phyloP scores from a whole-genome alignment of 768 basidiomycete species.

The Rhodotorula paludigena region DNA sequence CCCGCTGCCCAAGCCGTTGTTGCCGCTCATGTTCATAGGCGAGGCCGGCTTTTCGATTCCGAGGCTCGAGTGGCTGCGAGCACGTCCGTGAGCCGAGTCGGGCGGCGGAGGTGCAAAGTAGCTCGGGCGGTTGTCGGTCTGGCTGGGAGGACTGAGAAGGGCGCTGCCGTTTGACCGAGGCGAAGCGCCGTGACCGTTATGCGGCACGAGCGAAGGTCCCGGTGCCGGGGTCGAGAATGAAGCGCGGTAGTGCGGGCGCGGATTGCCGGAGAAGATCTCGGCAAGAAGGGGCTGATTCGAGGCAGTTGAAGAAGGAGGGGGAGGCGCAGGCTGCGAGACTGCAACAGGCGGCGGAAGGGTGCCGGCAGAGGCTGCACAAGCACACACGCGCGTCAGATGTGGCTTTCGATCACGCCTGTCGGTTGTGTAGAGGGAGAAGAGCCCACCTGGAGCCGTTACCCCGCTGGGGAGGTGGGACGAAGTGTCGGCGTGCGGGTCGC shows the following conservation, averaged over 20 bases:
- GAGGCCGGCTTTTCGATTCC: conserved; percentile 2
- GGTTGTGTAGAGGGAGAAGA: background rate
- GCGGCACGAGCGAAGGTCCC: background rate
- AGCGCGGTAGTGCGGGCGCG: conserved; percentile 33
- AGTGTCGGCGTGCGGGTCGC: background rate
- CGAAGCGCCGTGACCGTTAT: background rate
- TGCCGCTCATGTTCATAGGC: background rate
- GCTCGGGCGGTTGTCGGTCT: conserved; percentile 2
- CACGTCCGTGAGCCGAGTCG: conserved; percentile 6
- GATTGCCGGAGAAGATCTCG: conserved; percentile 37
- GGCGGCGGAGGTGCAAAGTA: conserved; percentile 25
- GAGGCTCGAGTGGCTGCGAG: conserved; percentile 8
- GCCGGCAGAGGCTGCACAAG: background rate
- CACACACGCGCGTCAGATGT: background rate
- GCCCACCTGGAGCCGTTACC: conserved; percentile 2
- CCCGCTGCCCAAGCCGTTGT: background rate
- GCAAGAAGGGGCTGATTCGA: conserved; percentile 22
- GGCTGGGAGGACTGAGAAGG: conserved; percentile 4
- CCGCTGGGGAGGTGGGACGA: background rate
- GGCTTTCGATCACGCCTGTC: background rate
- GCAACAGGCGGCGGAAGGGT: conserved; percentile 1
- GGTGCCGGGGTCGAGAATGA: conserved; percentile 1
- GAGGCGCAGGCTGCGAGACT: no score
- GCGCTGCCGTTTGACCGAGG: conserved; percentile 1
- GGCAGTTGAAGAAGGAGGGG: background rate